Evolutionary conservation across 179 eudicot genomes (phyloP).

Genomic region (Beta lomatogona): DNA sequence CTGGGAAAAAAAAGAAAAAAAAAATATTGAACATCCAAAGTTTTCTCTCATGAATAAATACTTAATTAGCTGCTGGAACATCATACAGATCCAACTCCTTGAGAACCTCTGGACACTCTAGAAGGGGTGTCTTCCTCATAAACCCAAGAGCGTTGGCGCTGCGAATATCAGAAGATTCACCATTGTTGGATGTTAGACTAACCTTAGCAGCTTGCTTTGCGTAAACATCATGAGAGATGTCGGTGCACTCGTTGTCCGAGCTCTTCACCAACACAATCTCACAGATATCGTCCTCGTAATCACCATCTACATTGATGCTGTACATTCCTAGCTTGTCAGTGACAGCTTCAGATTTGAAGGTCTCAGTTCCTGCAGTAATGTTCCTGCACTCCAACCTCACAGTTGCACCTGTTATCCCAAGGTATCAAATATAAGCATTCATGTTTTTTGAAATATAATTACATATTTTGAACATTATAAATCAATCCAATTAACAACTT

Average conservation of each 20-base stretch:
- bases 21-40: not conserved
- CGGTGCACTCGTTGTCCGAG: constrained; percentile 41
- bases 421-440: not conserved
- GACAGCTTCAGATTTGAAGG: constrained; percentile 22
- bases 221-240: constrained; percentile 27
- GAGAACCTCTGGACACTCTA: constrained; percentile 40
- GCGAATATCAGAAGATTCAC: constrained; percentile 38
- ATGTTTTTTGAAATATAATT: not conserved
- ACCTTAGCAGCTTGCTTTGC: constrained; percentile 33
- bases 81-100: constrained; percentile 37
- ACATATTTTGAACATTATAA: too few species aligned
- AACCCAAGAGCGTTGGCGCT: constrained; percentile 61
- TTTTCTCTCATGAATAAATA: not conserved
- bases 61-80: not conserved
- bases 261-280: constrained; percentile 38
- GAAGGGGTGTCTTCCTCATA: constrained; percentile 33
- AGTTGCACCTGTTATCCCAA: constrained; percentile 36
- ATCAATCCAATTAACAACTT: too few species aligned
- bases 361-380: constrained; percentile 29
- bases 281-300: constrained; percentile 53
- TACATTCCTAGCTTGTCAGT: constrained; percentile 46
- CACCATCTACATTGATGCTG: constrained; percentile 37
- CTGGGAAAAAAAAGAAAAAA: not conserved
- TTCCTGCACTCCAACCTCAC: constrained; percentile 48
- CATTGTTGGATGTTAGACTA: constrained; percentile 43